These are phyloP conservation scores for Furcasterigmium sp. DNA, from an alignment of 2,329 filamentous ascomycete genomes.

Conservation along the genomic window DNA sequence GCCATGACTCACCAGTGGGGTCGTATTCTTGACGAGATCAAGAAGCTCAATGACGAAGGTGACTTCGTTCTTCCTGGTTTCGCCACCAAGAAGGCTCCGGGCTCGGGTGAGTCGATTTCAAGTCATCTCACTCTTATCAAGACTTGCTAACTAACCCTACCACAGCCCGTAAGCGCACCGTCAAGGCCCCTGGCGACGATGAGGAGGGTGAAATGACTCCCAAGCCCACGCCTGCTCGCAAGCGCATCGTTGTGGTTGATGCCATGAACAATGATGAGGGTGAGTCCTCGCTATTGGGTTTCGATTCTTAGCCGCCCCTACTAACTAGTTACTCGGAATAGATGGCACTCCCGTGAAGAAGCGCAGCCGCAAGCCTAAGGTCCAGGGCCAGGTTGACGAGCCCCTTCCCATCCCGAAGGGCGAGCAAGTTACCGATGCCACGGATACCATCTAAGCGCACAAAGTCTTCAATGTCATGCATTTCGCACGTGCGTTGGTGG, in stretches of 20 bases:
- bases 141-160: neutral
- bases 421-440: too few species aligned
- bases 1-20: neutral
- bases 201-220: slow-evolving; percentile 3
- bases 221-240: neutral
- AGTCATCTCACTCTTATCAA: neutral
- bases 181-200: neutral
- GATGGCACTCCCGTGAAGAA: too few species aligned
- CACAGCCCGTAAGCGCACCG: neutral
- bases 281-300: too few species aligned
- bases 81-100: neutral
- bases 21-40: neutral
- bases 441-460: too few species aligned
- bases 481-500: too few species aligned
- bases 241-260: neutral
- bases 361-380: neutral
- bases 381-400: neutral
- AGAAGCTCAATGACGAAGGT: neutral
- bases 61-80: neutral
- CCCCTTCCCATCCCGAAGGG: too few species aligned
- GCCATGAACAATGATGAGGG: neutral
- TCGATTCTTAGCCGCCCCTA: too few species aligned
- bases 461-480: too few species aligned
- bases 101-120: neutral
- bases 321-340: too few species aligned